A percentile compares a stretch with the other conserved stretches of the same genome.
phyloP scores from a whole-genome alignment of 768 basidiomycete species.

The Dendrothele bispora region DNA sequence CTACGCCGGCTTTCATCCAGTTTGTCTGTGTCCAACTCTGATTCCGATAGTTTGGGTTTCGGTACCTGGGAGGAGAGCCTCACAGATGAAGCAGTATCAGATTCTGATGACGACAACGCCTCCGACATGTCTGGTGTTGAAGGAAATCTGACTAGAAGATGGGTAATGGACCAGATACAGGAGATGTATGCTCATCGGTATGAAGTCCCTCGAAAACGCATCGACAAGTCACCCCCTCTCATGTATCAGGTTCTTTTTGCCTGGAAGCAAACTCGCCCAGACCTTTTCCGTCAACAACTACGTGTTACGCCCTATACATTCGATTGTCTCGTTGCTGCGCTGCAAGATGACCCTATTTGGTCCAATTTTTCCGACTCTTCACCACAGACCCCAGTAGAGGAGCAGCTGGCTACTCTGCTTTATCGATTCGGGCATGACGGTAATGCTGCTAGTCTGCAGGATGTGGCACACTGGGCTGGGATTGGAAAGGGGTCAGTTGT shows the following conservation, averaged over 20 bases:
- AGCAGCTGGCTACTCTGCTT: conserved; percentile 7
- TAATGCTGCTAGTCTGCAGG: conserved; percentile 12
- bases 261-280: background rate
- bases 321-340: background rate
- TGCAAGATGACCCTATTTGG: background rate
- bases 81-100: too few species aligned
- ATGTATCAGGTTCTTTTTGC: background rate
- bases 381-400: background rate
- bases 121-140: too few species aligned
- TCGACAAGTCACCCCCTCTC: background rate
- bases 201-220: background rate
- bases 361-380: background rate
- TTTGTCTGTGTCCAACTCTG: too few species aligned
- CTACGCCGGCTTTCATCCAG: too few species aligned
- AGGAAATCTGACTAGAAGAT: background rate
- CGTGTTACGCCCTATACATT: conserved; percentile 2
- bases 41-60: too few species aligned
- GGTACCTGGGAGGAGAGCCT: too few species aligned
- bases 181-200: background rate
- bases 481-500: conserved; percentile 13
- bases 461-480: conserved; percentile 10
- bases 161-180: background rate
- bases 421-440: conserved; percentile 23
- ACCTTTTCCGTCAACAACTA: background rate
- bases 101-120: too few species aligned